Evolutionary conservation across 805 yeast genomes (phyloP), one percentile per base, ranked within the genome.

Genomic region (Wickerhamiella azyma): DNA sequence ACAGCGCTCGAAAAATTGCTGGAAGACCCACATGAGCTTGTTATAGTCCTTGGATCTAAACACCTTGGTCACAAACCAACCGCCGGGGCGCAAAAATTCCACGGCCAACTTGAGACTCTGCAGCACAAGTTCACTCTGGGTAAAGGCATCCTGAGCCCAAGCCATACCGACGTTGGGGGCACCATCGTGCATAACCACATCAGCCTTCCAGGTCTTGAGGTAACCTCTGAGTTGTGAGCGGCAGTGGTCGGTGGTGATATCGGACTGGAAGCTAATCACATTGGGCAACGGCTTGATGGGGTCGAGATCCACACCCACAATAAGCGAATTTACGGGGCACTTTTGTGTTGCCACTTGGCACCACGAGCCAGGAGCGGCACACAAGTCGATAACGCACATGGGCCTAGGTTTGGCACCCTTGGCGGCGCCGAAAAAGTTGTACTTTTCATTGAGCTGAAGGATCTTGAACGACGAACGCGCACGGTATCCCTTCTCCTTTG

Each of bases 361-460:
- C 98, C 98, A 92, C 3, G 96, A 85, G 48, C 98, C 98, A 0
- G 96, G 96, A 4, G 97, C 98, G 32, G 98, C 98, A 70, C 98
- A 92, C 56, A 92, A 71, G 74, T 92, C 98, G 44, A 92, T 84
- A 38, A 92, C 96, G 37, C 92, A 97, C 63, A 85, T 92, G n/a
- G 60, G 59, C 38, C 45, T 33, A 13, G 50, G 50, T 46, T 55
- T 55, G n/a, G 52, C 51, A 48, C 53, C 53, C 16, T 96, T 85
- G 60, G 85, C 83, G 56, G 88, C 96, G 45, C 88, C 67, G 62
- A 92, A 92, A 65, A 88, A 95, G 30, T 96, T 96, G 70, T 77
- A 92, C 63, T 92, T 92, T 61, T 92, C 96, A 67, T 92, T 92
- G 50, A 92, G 84, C 64, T 92, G 98, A 50, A 92, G 72, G 55